Conservation (phyloP, 1,284 basidiomycete genomes). For the Exobasidium rhododendri region DNA sequence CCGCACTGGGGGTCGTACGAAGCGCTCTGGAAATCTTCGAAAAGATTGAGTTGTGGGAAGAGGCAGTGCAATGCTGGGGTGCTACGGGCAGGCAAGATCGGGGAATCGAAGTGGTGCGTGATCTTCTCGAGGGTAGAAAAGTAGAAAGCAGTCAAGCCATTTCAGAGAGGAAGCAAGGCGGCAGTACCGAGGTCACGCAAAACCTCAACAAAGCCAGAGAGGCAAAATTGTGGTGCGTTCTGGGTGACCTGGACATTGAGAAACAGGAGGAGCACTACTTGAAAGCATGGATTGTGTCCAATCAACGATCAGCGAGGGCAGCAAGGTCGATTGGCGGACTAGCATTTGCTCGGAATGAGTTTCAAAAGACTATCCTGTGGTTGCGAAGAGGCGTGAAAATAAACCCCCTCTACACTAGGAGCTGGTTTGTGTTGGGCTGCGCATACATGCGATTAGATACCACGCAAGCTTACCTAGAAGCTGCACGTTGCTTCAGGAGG, state of each 20-base stretch:
- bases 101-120: conserved; percentile 45
- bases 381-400: conserved; percentile 71
- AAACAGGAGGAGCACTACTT: conserved; percentile 71
- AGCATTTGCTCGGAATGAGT: conserved; percentile 70
- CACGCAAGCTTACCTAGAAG: conserved; percentile 64
- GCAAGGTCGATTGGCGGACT: conserved; percentile 85
- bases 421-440: conserved; percentile 96
- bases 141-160: conserved; percentile 43
- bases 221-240: conserved; percentile 90
- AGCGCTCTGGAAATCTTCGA: conserved; percentile 52
- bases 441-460: conserved; percentile 71
- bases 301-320: conserved; percentile 75
- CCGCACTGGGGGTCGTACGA: conserved; percentile 46
- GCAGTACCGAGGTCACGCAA: background rate
- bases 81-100: conserved; percentile 43
- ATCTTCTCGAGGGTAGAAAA: conserved; percentile 46
- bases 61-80: conserved; percentile 50
- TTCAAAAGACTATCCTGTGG: conserved; percentile 65
- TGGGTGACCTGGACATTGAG: conserved; percentile 79
- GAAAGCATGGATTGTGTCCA: conserved; percentile 78
- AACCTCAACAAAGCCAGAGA: conserved; percentile 62
- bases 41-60: conserved; percentile 51
- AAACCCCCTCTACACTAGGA: conserved; percentile 78
- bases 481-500: conserved; percentile 75
- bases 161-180: conserved; percentile 18